Evolutionary conservation across 768 basidiomycete genomes (phyloP), one percentile per base, ranked within the genome.

Genomic region (Daedalea quercina): DNA sequence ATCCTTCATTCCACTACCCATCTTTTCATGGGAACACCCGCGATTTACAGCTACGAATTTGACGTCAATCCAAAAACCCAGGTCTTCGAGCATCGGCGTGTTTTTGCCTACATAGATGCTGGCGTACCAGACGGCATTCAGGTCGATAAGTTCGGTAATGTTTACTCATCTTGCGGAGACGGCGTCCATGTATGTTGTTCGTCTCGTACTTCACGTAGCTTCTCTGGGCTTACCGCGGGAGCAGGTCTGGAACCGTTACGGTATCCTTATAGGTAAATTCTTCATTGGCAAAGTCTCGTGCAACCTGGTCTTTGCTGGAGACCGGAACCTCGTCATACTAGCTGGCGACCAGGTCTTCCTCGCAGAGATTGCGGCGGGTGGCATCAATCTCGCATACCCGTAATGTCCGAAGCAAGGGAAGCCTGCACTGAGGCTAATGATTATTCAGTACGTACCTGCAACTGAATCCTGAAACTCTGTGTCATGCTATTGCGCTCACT

Each of bases 71-170:
- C 75, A 9, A 67, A 57, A 33, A 78, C 78, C 0, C 75, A 80
- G 35, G 65, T 71, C 3, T 83, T 88, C 63, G 63, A 45, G 45
- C 81, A 87, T 60, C 76, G 83, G 23, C 76, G 85, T 3, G 73
- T 86, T 11, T 84, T 89, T 57, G 84, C 85, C 0, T 87, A 80
- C 57, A 61, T 69, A 7, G 86, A 87, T 53, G 72, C 82, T 20
- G 87, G 85, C 1, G 66, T 82, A 26, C 78, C 85, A 4, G 85
- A 88, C 54, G 86, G 86, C 8, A 67, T 87, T 9, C 80, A 84
- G 59, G 71, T 84, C 1, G 87, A 90, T 58, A 69, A 69, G 6
- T 64, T 73, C 0, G 84, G 84, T 0, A 87, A 88, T 56, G 77
- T 89, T 0, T 89, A 80, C 62, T 71, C 81, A 0, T 82, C 80